These are phyloP conservation scores for Ophiocordyceps camponoti-rufipedis DNA, from an alignment of 2,329 filamentous ascomycete species.

Conservation along the genomic window DNA sequence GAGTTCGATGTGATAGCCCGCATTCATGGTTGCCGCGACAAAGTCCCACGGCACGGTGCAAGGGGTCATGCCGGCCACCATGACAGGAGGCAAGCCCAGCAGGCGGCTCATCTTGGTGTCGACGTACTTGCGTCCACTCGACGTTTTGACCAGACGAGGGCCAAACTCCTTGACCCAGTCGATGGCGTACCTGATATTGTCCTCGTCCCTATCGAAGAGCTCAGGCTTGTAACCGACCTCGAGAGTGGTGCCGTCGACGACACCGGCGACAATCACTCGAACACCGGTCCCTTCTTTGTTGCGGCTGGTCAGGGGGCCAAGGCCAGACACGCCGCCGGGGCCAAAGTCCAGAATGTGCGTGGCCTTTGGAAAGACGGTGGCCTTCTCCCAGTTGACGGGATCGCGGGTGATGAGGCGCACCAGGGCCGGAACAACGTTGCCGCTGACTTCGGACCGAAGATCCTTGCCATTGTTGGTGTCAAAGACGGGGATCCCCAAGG, in stretches of 20 bases:
- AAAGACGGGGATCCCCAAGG: conserved; percentile 70
- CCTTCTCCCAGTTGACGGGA: conserved; percentile 88
- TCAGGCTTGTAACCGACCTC: conserved; percentile 98
- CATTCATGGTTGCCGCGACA: conserved; percentile 81
- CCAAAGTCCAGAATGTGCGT: conserved; percentile 96
- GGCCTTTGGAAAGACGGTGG: conserved; percentile 75
- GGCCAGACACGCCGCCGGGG: conserved; percentile 87
- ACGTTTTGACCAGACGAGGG: conserved; percentile 79
- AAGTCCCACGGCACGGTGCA: conserved; percentile 83
- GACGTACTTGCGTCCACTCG: conserved; percentile 74
- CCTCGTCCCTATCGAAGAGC: conserved; percentile 88
- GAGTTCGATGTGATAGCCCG: conserved; percentile 85
- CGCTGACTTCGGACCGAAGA: conserved; percentile 48
- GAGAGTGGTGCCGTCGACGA: conserved; percentile 74
- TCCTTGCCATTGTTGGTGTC: conserved; percentile 83
- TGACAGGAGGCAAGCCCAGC: conserved; percentile 66
- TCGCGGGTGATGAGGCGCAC: conserved; percentile 90
- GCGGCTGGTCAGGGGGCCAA: conserved; percentile 89
- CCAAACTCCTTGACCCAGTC: conserved; percentile 98
- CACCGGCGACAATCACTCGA: conserved; percentile 82
- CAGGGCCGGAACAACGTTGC: conserved; percentile 71
- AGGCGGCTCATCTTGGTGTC: conserved; percentile 93
- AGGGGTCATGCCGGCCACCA: conserved; percentile 91
- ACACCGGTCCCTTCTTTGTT: conserved; percentile 99
- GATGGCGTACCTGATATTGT: conserved; percentile 83